These are phyloP conservation scores for Eucalyptus cloeziana DNA, from an alignment of 345 rosid genomes.

Conservation along the genomic window DNA sequence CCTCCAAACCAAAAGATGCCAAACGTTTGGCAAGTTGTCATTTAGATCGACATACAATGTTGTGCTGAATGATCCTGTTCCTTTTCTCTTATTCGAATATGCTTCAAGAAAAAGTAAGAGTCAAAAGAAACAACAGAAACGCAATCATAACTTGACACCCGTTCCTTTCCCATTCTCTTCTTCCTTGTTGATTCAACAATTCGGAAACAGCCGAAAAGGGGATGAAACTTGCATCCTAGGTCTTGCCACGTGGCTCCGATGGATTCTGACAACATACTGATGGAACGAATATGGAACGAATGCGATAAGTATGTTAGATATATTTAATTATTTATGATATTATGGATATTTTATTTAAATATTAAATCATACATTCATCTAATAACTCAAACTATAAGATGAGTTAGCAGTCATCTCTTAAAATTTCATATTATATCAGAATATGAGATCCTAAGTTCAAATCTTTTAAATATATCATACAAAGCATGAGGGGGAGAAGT, in stretches of 20 bases:
- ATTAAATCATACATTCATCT: too few species aligned
- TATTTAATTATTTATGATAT: too few species aligned
- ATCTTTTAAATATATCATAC: too few species aligned
- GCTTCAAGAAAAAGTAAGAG: background rate
- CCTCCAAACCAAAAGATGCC: background rate
- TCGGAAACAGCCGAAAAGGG: background rate
- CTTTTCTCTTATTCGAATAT: background rate
- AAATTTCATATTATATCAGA: too few species aligned
- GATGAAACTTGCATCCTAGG: background rate
- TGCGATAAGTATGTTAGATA: background rate
- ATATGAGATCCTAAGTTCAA: rapidly evolving
- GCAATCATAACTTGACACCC: background rate
- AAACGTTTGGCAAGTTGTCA: background rate
- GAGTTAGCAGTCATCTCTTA: rapidly evolving
- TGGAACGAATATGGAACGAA: background rate
- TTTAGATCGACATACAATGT: background rate
- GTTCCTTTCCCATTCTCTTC: background rate
- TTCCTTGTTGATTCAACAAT: background rate
- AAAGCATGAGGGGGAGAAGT: rapidly evolving
- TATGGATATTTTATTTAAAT: too few species aligned
- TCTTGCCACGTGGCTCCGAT: background rate
- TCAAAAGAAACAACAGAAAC: background rate
- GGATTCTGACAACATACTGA: background rate
- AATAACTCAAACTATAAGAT: too few species aligned
- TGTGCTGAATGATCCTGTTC: background rate